A percentile compares a stretch with the other conserved stretches of the same genome.
Evolutionary conservation across 2,329 filamentous ascomycete species (phyloP).

Genomic region (Dendrostoma leiphaemia): DNA sequence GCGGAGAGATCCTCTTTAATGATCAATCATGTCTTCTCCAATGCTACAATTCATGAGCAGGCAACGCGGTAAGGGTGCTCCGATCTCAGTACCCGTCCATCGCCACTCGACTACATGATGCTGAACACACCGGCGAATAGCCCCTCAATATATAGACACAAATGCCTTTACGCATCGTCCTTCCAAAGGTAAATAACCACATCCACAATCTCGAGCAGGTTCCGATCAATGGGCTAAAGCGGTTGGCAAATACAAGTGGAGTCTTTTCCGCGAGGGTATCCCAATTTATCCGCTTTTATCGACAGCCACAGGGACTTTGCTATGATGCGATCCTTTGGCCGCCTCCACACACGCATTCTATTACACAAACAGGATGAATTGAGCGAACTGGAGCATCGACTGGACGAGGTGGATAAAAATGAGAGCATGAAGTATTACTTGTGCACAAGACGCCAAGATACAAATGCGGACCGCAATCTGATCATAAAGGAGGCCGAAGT

Average conservation of each 20-base stretch:
- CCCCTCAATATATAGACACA: background rate
- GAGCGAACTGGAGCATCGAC: background rate
- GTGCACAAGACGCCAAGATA: background rate
- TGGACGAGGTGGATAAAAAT: background rate
- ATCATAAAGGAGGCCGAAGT: background rate
- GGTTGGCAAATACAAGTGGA: background rate
- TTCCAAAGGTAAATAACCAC: background rate
- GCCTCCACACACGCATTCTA: background rate
- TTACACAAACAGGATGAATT: background rate
- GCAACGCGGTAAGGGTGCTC: background rate
- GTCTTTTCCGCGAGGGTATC: background rate
- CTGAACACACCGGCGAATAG: no score
- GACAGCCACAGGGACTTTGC: background rate
- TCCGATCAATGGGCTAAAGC: background rate
- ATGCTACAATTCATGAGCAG: background rate
- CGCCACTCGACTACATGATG: background rate
- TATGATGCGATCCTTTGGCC: background rate
- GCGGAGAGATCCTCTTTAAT: background rate
- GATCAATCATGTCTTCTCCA: background rate
- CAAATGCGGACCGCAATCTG: background rate
- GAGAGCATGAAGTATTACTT: background rate
- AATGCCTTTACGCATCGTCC: background rate
- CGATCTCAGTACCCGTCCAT: background rate
- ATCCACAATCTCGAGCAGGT: background rate
- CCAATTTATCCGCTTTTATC: background rate